These are phyloP conservation scores for Phytophthora pini DNA, from an alignment of 352 stramenopile genomes.

Conservation along the genomic window DNA sequence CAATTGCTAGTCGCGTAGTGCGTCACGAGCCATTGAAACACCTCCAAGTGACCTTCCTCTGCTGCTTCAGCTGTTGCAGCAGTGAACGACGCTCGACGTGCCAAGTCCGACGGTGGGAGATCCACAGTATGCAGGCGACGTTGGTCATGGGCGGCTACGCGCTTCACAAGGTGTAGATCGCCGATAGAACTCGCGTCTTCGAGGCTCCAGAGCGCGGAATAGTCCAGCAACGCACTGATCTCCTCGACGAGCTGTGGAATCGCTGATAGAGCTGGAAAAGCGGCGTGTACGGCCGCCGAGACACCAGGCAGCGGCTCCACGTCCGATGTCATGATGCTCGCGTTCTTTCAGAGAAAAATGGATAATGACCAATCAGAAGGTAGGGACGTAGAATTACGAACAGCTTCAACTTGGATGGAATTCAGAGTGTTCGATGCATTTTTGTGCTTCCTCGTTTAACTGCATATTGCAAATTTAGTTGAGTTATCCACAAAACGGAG, in stretches of 20 bases:
- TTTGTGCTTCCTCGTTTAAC: no score
- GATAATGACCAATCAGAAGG: conserved; percentile 16
- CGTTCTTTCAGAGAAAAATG: conserved; percentile 10
- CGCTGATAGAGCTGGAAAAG: conserved; percentile 30
- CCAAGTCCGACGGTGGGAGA: conserved; percentile 22
- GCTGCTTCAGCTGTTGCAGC: conserved; percentile 22
- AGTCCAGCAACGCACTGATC: conserved; percentile 35
- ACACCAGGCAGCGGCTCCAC: conserved; percentile 24
- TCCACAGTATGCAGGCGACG: conserved; percentile 15
- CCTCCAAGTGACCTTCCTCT: conserved; percentile 21
- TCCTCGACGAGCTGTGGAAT: conserved; percentile 34
- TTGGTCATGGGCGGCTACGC: conserved; percentile 31
- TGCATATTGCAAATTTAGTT: no score
- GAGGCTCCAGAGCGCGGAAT: conserved; percentile 33
- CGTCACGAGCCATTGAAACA: conserved; percentile 40
- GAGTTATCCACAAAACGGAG: no score
- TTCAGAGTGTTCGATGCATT: not conserved
- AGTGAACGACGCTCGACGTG: conserved; percentile 24
- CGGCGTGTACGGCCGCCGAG: conserved; percentile 29
- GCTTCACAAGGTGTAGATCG: conserved; percentile 35
- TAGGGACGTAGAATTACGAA: conserved; percentile 3
- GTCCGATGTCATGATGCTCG: not conserved
- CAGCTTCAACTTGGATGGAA: conserved; percentile 16
- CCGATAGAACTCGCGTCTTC: conserved; percentile 35
- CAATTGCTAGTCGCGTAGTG: conserved; percentile 21